Conservation (phyloP, 1,139 yeast genomes). For the Torulaspora pretoriensis region DNA sequence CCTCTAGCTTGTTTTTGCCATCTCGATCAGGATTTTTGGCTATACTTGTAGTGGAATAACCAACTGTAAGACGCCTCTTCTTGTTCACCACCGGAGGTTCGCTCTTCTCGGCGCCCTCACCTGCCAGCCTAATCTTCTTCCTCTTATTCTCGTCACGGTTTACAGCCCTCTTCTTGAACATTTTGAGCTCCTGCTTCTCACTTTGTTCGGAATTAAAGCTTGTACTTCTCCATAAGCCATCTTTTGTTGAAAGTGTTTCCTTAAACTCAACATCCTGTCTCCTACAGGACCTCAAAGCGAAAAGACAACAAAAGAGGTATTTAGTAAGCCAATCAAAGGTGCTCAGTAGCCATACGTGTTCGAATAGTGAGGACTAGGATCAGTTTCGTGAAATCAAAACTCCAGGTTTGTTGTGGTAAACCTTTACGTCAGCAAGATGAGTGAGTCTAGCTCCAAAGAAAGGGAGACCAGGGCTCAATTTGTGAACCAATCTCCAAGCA, state of each 20-base stretch:
- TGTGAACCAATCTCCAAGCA: conserved; percentile 25
- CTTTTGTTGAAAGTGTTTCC: conserved; percentile 8
- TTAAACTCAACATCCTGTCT: conserved; percentile 5
- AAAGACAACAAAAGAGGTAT: background rate
- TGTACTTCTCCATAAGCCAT: background rate
- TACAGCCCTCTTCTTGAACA: conserved; percentile 34
- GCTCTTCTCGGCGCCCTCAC: background rate
- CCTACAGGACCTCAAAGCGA: conserved; percentile 1
- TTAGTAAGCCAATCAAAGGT: background rate
- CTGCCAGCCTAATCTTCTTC: conserved; percentile 19
- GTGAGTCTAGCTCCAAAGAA: conserved; percentile 19
- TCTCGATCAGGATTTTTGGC: background rate
- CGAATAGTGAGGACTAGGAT: background rate
- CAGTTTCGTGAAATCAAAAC: background rate
- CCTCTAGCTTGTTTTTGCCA: background rate
- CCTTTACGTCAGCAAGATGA: conserved; percentile 13
- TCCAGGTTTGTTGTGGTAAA: background rate
- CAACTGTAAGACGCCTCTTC: background rate
- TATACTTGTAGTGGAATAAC: background rate
- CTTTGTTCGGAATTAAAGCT: background rate
- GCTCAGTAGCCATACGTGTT: background rate
- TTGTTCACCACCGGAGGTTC: background rate
- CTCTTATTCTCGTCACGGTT: conserved; percentile 8
- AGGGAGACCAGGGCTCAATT: conserved; percentile 31
- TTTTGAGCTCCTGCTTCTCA: conserved; percentile 1